phyloP scores from a whole-genome alignment of 768 basidiomycete species.

The Phanerochaete carnosa region DNA sequence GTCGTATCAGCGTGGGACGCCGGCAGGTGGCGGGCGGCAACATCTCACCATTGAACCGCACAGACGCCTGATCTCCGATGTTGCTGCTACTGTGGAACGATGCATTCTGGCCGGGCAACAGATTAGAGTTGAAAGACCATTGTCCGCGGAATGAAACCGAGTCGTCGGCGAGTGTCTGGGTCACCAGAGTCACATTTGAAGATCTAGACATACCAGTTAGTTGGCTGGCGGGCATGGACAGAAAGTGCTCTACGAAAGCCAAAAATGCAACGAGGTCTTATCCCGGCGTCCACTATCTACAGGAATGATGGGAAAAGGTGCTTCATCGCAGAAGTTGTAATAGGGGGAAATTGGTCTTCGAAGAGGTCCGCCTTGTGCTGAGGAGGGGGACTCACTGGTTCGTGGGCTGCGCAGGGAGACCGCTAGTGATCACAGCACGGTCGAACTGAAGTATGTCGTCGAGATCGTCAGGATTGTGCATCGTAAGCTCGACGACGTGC shows the following conservation, averaged over 20 bases:
- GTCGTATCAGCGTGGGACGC: constrained; percentile 14
- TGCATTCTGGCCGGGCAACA: constrained; percentile 20
- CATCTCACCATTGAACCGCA: constrained; percentile 45
- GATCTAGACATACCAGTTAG: constrained; percentile 1
- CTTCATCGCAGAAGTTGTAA: not conserved
- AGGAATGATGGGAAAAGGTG: not conserved
- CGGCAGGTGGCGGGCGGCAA: not conserved
- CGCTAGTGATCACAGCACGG: constrained; percentile 45
- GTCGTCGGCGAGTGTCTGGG: constrained; percentile 37
- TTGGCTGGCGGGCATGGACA: not conserved
- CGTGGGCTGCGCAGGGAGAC: constrained; percentile 12
- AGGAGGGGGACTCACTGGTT: constrained; percentile 1
- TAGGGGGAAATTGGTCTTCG: not conserved
- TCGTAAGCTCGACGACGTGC: constrained; percentile 57
- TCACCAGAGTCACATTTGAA: constrained; percentile 6
- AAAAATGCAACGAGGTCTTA: not conserved
- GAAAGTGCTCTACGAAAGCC: not conserved
- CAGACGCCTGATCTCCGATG: constrained; percentile 42
- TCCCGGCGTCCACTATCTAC: not conserved
- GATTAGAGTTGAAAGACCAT: constrained; percentile 41
- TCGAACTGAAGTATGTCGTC: constrained; percentile 46
- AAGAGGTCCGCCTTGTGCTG: not conserved
- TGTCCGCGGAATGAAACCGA: constrained; percentile 49
- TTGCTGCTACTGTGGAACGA: constrained; percentile 31
- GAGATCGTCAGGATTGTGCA: constrained; percentile 31